Evolutionary conservation across 2,329 filamentous ascomycete species (phyloP).

Genomic region (Tolypocladium ovalisporum): DNA sequence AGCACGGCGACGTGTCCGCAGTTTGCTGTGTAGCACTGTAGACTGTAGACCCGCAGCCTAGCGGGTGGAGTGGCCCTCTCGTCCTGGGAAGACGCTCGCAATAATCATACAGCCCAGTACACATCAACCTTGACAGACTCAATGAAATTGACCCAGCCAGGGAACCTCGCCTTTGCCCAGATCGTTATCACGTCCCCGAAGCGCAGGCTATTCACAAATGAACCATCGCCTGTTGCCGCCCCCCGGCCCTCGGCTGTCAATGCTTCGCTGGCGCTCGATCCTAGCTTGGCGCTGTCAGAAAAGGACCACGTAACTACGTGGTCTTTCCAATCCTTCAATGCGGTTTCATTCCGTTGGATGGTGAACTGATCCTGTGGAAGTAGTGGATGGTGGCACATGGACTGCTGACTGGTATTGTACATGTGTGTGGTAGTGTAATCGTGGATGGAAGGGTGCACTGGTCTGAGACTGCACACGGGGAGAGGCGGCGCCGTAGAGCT

Average conservation of each 20-base stretch:
- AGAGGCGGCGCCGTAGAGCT: constrained; percentile 12
- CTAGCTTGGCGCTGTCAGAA: constrained; percentile 33
- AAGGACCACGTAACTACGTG: constrained; percentile 44
- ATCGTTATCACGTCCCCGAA: constrained; percentile 52
- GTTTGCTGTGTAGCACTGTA: not conserved
- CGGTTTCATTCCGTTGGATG: constrained; percentile 37
- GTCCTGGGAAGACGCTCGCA: no score
- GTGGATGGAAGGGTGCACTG: constrained; percentile 21
- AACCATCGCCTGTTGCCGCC: constrained; percentile 35
- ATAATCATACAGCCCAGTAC: constrained; percentile 39
- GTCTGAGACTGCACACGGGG: constrained; percentile 23
- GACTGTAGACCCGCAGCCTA: not conserved
- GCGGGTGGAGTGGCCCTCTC: no score
- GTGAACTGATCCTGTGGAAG: constrained; percentile 22
- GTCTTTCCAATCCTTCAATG: constrained; percentile 19
- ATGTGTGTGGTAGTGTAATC: constrained; percentile 2
- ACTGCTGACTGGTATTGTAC: constrained; percentile 10
- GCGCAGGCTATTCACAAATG: constrained; percentile 43
- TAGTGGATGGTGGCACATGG: constrained; percentile 26
- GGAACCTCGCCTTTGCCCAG: constrained; percentile 49
- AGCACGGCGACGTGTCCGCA: no score
- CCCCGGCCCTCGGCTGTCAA: constrained; percentile 37
- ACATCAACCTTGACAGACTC: constrained; percentile 40
- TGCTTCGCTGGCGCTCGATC: constrained; percentile 25
- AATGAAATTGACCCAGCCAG: constrained; percentile 41